Percentiles rank a stretch among this genome's conserved stretches.
phyloP scores from a whole-genome alignment of 2,329 filamentous ascomycete genomes.

The Sporothrix variecibatus region DNA sequence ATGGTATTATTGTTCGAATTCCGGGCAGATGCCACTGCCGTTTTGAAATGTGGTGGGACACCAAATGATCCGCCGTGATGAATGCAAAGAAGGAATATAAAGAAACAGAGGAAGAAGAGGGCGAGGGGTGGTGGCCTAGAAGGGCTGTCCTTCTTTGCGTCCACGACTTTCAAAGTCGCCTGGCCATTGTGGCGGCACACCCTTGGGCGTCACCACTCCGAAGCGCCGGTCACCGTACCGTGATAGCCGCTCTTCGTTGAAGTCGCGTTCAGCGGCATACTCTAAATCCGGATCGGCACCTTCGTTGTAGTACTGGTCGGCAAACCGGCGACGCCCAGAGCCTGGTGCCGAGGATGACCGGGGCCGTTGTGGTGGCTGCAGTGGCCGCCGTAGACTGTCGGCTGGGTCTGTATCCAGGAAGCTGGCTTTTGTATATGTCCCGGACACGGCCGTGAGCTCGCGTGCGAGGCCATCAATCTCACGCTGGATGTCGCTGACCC shows the following conservation, averaged over 20 bases:
- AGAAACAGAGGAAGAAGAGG: neutral
- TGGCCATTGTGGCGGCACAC: constrained; percentile 11
- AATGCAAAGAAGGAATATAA: neutral
- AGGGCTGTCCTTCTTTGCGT: constrained; percentile 12
- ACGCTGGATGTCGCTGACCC: constrained; percentile 37
- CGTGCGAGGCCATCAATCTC: constrained; percentile 34
- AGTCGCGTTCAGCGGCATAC: constrained; percentile 32
- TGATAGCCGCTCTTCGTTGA: constrained; percentile 35
- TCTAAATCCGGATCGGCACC: constrained; percentile 35
- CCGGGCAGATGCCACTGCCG: constrained; percentile 21
- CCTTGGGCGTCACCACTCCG: constrained; percentile 29
- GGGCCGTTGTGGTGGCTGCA: neutral
- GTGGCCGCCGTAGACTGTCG: constrained; percentile 21
- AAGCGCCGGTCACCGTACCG: constrained; percentile 35
- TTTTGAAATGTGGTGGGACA: neutral
- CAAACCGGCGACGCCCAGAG: constrained; percentile 22
- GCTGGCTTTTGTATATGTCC: neutral
- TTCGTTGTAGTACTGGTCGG: constrained; percentile 36
- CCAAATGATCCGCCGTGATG: neutral
- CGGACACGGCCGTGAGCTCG: constrained; percentile 34
- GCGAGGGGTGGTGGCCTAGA: neutral
- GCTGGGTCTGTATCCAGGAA: constrained; percentile 24
- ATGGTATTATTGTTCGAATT: constrained; percentile 8
- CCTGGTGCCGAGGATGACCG: neutral
- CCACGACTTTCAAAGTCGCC: neutral